Conservation (phyloP, 2,329 filamentous ascomycete species). For the Macrophomina pseudophaseolina region DNA sequence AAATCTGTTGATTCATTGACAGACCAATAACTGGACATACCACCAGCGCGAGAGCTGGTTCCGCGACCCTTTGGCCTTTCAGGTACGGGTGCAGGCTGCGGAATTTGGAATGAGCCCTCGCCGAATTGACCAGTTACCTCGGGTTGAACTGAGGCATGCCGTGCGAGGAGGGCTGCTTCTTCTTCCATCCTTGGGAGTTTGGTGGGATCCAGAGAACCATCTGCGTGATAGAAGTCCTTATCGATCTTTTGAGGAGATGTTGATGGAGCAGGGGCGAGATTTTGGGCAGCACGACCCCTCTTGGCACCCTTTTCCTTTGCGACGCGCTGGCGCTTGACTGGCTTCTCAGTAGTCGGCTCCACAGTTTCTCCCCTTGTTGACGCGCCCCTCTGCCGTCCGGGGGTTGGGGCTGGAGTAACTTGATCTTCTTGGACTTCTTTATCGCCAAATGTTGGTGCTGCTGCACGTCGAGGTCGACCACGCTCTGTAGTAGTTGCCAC, state of each 20-base stretch:
- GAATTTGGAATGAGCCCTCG: constrained; percentile 53
- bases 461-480: constrained; percentile 57
- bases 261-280: constrained; percentile 37
- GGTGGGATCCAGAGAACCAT: neutral
- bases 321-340: constrained; percentile 44
- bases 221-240: constrained; percentile 21
- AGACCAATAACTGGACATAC: constrained; percentile 85
- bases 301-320: constrained; percentile 38
- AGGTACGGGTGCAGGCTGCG: constrained; percentile 6
- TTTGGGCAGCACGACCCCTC: constrained; percentile 37
- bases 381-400: constrained; percentile 60
- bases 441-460: constrained; percentile 75
- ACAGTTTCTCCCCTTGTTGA: constrained; percentile 17
- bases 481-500: constrained; percentile 51
- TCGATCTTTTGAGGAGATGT: constrained; percentile 33
- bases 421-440: constrained; percentile 60
- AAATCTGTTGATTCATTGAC: constrained; percentile 82
- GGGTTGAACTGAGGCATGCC: constrained; percentile 4
- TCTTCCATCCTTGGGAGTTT: constrained; percentile 4
- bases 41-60: constrained; percentile 38
- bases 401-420: constrained; percentile 56
- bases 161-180: constrained; percentile 13
- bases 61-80: constrained; percentile 23
- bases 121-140: constrained; percentile 36
- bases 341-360: constrained; percentile 36